These are phyloP conservation scores for Bifiguratus adelaidae DNA, from an alignment of 192 early-diverging fungal species.

Conservation along the genomic window DNA sequence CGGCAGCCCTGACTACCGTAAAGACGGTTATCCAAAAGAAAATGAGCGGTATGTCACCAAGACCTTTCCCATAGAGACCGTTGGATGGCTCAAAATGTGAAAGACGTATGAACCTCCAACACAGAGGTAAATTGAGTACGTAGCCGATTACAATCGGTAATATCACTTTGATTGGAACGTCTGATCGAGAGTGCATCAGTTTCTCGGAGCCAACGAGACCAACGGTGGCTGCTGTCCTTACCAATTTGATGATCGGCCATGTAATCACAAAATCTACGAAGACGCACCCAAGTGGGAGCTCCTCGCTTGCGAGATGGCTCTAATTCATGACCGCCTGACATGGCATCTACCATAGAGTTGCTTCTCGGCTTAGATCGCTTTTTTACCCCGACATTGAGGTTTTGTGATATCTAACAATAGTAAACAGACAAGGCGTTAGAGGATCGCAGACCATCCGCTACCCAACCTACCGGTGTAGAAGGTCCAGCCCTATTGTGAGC, in stretches of 20 bases:
- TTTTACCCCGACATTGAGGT: no score
- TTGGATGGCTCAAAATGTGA: slow-evolving; percentile 9
- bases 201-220: not conserved
- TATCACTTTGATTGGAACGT: slow-evolving; percentile 26
- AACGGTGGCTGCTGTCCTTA: slow-evolving; percentile 1
- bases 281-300: no score
- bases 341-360: no score
- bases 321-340: no score
- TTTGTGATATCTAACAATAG: no score
- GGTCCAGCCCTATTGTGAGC: no score
- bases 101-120: slow-evolving; percentile 17
- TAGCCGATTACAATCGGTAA: slow-evolving; percentile 16
- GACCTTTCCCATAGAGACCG: slow-evolving; percentile 37
- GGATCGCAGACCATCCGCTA: no score
- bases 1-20: slow-evolving; percentile 42
- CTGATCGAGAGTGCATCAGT: slow-evolving; percentile 6
- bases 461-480: no score
- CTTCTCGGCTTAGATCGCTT: no score
- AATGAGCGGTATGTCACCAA: slow-evolving; percentile 50
- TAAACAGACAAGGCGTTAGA: no score
- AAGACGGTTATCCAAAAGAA: slow-evolving; percentile 54
- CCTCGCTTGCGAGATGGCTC: no score
- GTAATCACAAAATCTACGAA: no score
- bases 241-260: slow-evolving; percentile 27
- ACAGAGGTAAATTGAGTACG: slow-evolving; percentile 15